Conservation (phyloP, 2,329 filamentous ascomycete genomes). For the Claviceps sp. region DNA sequence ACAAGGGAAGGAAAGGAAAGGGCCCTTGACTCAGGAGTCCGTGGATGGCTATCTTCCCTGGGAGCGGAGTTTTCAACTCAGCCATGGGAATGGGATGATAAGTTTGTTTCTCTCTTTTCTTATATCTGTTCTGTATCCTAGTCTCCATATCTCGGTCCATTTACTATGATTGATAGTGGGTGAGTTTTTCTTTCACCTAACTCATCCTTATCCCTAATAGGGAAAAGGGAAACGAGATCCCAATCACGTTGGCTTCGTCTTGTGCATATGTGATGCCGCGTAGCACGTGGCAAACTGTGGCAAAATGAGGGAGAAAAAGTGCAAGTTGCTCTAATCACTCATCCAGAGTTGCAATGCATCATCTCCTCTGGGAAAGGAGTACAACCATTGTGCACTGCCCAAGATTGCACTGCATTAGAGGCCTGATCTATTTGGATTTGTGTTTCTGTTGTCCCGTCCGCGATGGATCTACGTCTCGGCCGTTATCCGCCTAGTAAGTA, state of each 20-base stretch:
- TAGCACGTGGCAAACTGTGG: too few species aligned
- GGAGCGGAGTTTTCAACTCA: conserved; percentile 4
- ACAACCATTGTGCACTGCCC: not conserved
- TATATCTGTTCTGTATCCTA: not conserved
- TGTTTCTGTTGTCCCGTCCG: not conserved
- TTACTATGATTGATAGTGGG: not conserved
- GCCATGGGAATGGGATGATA: not conserved
- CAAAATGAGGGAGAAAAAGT: too few species aligned
- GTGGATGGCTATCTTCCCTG: not conserved
- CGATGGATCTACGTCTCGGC: not conserved
- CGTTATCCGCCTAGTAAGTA: not conserved
- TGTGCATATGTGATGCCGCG: not conserved
- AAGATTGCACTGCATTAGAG: too few species aligned
- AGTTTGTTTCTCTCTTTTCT: not conserved
- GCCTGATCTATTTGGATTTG: not conserved
- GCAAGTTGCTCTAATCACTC: too few species aligned
- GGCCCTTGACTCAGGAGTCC: too few species aligned
- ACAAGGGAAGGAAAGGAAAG: not conserved
- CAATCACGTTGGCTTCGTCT: not conserved
- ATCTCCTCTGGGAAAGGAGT: not conserved
- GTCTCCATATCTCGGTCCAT: not conserved
- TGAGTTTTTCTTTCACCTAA: not conserved
- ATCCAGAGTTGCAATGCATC: too few species aligned
- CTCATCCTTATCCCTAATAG: not conserved
- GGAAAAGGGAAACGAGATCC: too few species aligned